Percentiles rank a stretch among this genome's conserved stretches.
phyloP scores from a whole-genome alignment of 768 basidiomycete species.

The Boletus insuetus region DNA sequence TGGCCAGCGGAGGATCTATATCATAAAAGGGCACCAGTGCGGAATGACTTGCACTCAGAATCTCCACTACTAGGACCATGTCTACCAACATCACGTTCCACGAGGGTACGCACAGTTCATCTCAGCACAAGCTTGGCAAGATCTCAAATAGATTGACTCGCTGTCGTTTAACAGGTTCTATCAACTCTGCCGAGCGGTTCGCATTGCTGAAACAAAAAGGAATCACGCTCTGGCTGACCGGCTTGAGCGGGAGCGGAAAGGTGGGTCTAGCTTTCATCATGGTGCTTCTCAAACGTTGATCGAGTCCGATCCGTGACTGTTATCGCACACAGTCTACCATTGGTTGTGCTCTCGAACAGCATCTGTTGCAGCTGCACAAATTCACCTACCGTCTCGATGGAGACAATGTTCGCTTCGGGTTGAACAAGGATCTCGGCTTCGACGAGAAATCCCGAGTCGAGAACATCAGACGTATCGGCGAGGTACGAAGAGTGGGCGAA shows the following conservation, averaged over 20 bases:
- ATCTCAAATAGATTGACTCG: background rate
- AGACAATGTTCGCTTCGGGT: slow-evolving; percentile 91
- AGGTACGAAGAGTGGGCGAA: slow-evolving; percentile 48
- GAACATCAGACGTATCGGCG: slow-evolving; percentile 95
- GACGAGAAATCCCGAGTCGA: slow-evolving; percentile 89
- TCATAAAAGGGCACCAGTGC: slow-evolving; percentile 10
- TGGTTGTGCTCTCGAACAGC: slow-evolving; percentile 94
- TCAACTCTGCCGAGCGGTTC: slow-evolving; percentile 64
- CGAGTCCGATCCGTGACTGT: background rate
- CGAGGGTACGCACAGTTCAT: slow-evolving; percentile 40
- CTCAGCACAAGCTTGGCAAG: background rate
- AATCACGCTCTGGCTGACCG: slow-evolving; percentile 94
- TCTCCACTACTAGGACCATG: slow-evolving; percentile 21
- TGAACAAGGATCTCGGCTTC: slow-evolving; percentile 96
- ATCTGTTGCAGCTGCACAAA: slow-evolving; percentile 81
- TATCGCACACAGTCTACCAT: slow-evolving; percentile 75
- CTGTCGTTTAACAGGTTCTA: slow-evolving; percentile 54
- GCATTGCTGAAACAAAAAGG: slow-evolving; percentile 75
- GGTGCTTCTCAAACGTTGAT: background rate
- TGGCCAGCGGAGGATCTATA: background rate
- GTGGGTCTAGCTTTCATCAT: slow-evolving; percentile 36
- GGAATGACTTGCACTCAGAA: background rate
- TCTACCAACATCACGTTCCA: slow-evolving; percentile 66
- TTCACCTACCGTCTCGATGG: slow-evolving; percentile 94
- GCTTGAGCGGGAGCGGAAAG: slow-evolving; percentile 93